Percentiles rank a stretch among this genome's conserved stretches.
phyloP scores from a whole-genome alignment of 129 eudicot genomes.

The Artemisia annua region DNA sequence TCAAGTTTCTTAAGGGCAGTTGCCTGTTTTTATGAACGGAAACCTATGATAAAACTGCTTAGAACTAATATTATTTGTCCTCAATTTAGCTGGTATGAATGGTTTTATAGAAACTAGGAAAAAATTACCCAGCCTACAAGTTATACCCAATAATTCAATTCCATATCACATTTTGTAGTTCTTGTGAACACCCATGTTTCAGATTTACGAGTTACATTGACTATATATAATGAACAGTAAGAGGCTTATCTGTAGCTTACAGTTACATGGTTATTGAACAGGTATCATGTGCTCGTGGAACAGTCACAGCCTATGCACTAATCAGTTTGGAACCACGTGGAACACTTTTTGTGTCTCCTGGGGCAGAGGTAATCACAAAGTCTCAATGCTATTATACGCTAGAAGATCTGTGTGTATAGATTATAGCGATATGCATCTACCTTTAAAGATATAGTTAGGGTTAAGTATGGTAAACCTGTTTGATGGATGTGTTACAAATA shows the following conservation, averaged over 20 bases:
- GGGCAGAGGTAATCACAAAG: conserved; percentile 65
- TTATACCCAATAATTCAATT: not conserved
- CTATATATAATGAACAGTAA: not conserved
- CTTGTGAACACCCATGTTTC: not conserved
- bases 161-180: not conserved
- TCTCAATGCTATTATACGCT: not conserved
- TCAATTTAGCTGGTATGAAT: conserved; percentile 3
- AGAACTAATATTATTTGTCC: not conserved
- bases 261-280: conserved; percentile 35
- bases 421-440: not conserved
- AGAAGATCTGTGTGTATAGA: not conserved
- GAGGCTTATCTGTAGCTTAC: conserved; percentile 2
- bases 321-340: conserved; percentile 98
- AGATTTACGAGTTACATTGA: not conserved
- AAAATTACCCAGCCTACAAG: not conserved
- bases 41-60: conserved; percentile 11
- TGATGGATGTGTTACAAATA: not conserved
- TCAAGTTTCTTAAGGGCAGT: not conserved
- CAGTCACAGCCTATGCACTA: conserved; percentile 74
- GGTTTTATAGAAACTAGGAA: not conserved
- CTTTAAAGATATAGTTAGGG: not conserved
- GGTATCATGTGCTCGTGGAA: conserved; percentile 92
- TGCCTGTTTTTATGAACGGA: conserved; percentile 2
- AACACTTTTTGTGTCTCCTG: conserved; percentile 86
- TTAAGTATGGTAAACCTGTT: not conserved